Evolutionary conservation across 169 alveolate genomes (phyloP).

Genomic region (Theileria sp.): DNA sequence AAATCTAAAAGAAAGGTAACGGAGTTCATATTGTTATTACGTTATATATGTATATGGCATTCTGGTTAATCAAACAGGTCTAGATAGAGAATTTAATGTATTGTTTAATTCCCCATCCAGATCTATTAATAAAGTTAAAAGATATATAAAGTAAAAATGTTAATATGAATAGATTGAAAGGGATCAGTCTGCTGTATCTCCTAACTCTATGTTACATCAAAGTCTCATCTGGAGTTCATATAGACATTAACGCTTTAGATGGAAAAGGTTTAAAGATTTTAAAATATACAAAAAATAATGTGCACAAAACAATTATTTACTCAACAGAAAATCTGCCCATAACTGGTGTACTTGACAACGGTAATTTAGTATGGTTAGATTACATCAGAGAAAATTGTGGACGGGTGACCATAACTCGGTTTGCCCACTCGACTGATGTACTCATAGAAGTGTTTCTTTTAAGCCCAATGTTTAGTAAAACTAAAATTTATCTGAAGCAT

Average conservation of each 20-base stretch:
- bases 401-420: not conserved
- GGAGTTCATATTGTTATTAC: not conserved
- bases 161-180: not conserved
- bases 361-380: not conserved
- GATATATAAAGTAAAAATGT: not conserved
- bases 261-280: not conserved
- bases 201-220: not conserved
- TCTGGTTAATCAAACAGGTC: not conserved
- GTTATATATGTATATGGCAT: not conserved
- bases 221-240: not conserved
- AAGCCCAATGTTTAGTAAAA: not conserved
- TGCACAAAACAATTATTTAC: not conserved
- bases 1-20: not conserved
- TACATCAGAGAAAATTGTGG: not conserved
- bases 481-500: not conserved
- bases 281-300: not conserved
- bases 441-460: not conserved
- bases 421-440: not conserved
- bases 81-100: not conserved
- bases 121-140: not conserved
- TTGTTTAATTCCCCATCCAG: not conserved
- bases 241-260: not conserved
- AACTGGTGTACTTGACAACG: not conserved
- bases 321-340: not conserved
- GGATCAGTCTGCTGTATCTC: not conserved